Evolutionary conservation across 495 filamentous ascomycete genomes (phyloP), one percentile per base, ranked within the genome.

Genomic region (Haplographium delicatum): DNA sequence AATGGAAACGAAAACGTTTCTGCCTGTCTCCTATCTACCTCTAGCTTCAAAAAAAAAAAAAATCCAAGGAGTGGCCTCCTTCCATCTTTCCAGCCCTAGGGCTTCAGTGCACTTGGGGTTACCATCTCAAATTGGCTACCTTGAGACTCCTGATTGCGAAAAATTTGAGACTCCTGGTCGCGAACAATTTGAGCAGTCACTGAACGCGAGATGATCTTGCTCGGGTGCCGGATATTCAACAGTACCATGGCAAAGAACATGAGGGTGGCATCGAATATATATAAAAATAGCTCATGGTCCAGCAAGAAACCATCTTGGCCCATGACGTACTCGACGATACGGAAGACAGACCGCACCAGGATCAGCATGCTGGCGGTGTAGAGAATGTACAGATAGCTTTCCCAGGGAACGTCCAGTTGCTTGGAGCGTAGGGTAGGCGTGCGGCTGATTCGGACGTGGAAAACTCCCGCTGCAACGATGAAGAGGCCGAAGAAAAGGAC

Each of bases 251-350:
- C 70, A 2, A 74, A 15, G 10, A 78, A 57, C 76, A 83, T 82
- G 0, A 78, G 73, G 2, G 66, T 35, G 1, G 79, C 71, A 50
- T 82, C 80, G 30, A 65, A 65, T 25, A 61, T 51, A 25, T 65
- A 57, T 2, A 59, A 20, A 23, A 42, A 64, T 8, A 37, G 25
- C 56, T 64, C 61, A 23, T 52, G 39, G 13, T 20, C 8, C 15
- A 62, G 26, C 38, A 62, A 20, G 5, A 47, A 47, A 5, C 79
- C 78, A 22, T 66, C 59, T 41, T 70, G 65, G 0, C 83, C 81
- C 51, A 73, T 60, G 0, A 75, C 22, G 39, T 80, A 85, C 62
- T 86, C 83, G 7, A 75, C 67, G 10, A 80, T 68, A 20, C 82
- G 72, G 54, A 82, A 73, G 1, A 82, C 50, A 5, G 68, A 75